phyloP scores from a whole-genome alignment of 768 basidiomycete genomes.

The Punctularia strigosozonata region DNA sequence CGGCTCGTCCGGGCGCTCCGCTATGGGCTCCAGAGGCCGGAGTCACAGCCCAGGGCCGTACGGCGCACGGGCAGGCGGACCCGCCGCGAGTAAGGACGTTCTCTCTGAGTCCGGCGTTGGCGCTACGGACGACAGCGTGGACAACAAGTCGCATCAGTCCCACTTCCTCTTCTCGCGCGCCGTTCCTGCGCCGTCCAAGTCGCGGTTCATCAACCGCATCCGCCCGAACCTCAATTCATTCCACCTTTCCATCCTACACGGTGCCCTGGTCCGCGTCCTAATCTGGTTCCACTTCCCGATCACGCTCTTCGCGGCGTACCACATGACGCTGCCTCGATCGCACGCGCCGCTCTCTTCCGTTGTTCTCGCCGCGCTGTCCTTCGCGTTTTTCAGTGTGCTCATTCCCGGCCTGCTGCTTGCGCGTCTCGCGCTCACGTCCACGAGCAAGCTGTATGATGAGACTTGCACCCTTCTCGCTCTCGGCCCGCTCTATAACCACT shows the following conservation, averaged over 20 bases:
- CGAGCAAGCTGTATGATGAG: conserved; percentile 90
- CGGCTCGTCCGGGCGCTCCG: conserved; percentile 22
- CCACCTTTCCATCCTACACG: conserved; percentile 71
- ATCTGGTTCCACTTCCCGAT: conserved; percentile 92
- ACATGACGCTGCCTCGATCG: conserved; percentile 51
- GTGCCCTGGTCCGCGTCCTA: conserved; percentile 85
- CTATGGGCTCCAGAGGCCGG: conserved; percentile 11
- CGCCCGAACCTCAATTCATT: conserved; percentile 62
- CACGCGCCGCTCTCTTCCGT: conserved; percentile 47
- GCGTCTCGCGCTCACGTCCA: conserved; percentile 70
- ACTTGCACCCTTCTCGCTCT: conserved; percentile 82
- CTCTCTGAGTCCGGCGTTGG: conserved; percentile 22
- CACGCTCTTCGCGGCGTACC: conserved; percentile 84
- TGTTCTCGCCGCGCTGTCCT: conserved; percentile 72
- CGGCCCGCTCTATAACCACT: conserved; percentile 92
- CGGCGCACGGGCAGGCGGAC: conserved; percentile 8
- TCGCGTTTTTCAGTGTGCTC: conserved; percentile 67
- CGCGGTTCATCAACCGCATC: conserved; percentile 39
- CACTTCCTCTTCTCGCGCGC: conserved; percentile 24
- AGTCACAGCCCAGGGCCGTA: conserved; percentile 27
- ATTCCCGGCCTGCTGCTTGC: conserved; percentile 65
- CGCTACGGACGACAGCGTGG: conserved; percentile 24
- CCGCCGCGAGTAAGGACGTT: conserved; percentile 36
- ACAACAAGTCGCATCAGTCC: conserved; percentile 36
- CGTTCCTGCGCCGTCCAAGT: conserved; percentile 24